Conservation (phyloP, 495 filamentous ascomycete genomes). For the Penicillium robsamsonii region DNA sequence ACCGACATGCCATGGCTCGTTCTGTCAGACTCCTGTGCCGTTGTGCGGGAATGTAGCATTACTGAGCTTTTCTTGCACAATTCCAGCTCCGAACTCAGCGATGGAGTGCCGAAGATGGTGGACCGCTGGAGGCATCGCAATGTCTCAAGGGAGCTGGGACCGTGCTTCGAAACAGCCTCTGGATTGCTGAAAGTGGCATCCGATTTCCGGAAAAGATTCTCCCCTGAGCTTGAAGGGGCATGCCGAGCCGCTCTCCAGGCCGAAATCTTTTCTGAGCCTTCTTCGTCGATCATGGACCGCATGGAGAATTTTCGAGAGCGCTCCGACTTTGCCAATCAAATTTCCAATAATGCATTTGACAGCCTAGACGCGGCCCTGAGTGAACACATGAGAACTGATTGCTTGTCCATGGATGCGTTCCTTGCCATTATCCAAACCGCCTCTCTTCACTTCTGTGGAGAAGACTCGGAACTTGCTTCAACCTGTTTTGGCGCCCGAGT, state of each 20-base stretch:
- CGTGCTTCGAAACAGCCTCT: constrained; percentile 39
- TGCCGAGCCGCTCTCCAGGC: constrained; percentile 58
- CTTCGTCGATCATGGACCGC: constrained; percentile 62
- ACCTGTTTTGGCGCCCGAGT: constrained; percentile 71
- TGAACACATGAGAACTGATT: constrained; percentile 38
- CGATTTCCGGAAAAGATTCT: constrained; percentile 56
- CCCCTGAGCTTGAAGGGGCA: constrained; percentile 57
- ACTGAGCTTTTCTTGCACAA: constrained; percentile 64
- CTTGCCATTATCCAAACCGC: constrained; percentile 45
- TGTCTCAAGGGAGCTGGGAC: constrained; percentile 38
- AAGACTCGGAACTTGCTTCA: constrained; percentile 47
- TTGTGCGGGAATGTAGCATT: constrained; percentile 74
- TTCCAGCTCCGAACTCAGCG: constrained; percentile 30
- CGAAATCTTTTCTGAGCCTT: constrained; percentile 69
- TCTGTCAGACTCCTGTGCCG: constrained; percentile 72
- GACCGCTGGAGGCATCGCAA: constrained; percentile 48
- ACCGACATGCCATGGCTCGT: constrained; percentile 77
- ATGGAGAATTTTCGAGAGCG: constrained; percentile 70
- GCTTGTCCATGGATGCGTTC: constrained; percentile 53
- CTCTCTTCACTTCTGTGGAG: constrained; percentile 38
- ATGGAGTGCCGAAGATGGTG: constrained; percentile 36
- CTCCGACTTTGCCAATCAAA: constrained; percentile 66
- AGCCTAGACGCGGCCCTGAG: constrained; percentile 39
- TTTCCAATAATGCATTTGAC: constrained; percentile 68
- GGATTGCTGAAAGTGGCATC: constrained; percentile 58